phyloP scores from a whole-genome alignment of 331 rosid genomes.

The Quercus lobata region DNA sequence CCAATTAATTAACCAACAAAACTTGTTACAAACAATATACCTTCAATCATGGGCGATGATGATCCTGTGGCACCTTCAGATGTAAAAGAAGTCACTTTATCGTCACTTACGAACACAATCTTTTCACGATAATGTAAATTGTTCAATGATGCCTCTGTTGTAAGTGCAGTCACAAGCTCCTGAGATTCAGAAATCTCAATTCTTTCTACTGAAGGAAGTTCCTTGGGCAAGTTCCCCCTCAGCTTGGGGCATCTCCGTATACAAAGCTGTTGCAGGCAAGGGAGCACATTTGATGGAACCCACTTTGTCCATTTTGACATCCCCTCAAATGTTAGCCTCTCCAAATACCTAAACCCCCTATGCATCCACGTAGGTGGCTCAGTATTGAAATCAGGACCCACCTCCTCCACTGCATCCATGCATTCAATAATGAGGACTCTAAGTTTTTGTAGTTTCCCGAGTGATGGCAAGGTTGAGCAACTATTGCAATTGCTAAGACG shows the following conservation, averaged over 20 bases:
- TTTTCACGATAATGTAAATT: background rate
- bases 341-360: background rate
- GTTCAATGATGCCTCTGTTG: background rate
- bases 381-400: conserved; percentile 16
- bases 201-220: too few species aligned
- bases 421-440: conserved; percentile 21
- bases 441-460: conserved; percentile 26
- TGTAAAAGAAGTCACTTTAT: rapidly evolving
- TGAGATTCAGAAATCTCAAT: too few species aligned
- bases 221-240: too few species aligned
- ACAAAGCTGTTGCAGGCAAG: conserved; percentile 22
- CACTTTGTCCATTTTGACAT: conserved; percentile 29
- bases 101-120: background rate
- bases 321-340: conserved; percentile 19
- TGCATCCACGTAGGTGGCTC: too few species aligned
- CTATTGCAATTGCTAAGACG: conserved; percentile 18
- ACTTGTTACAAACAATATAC: rapidly evolving
- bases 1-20: too few species aligned
- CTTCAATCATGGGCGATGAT: too few species aligned
- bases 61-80: background rate
- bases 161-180: background rate
- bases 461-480: conserved; percentile 32
- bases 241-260: conserved; percentile 26
- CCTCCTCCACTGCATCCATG: conserved; percentile 17
- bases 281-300: conserved; percentile 3